Evolutionary conservation across 2,329 filamentous ascomycete genomes (phyloP), one percentile per base, ranked within the genome.

Genomic region (Arthroderma sp.): DNA sequence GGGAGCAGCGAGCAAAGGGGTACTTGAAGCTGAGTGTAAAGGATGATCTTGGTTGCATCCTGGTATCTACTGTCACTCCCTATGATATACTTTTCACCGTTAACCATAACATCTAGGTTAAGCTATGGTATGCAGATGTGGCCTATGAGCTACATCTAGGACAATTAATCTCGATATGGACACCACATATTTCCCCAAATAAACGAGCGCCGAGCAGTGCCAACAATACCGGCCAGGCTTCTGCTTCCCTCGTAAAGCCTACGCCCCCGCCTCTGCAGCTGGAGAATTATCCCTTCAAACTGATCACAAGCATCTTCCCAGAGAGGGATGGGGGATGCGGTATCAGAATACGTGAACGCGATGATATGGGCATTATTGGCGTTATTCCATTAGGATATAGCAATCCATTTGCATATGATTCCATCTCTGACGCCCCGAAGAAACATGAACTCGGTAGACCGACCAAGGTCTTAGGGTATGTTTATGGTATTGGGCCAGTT

Each of bases 221-320:
- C 31, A 57, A 65, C 70, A 41, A 70, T 73, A 0, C 71, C 69
- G 5, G 65, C 64, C 2, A 65, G 65, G 6, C 47, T 31, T 58
- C 41, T 43, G 35, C 72, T 76, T 28, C 70, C 73, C 8, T 21
- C 25, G 19, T n/a, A 13, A 31, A 49, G 23, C 11, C 8, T 4
- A 13, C 28, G n/a, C 33, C 33, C 1, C 54, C 25, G 11, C 23
- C 39, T 2, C 21, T 54, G n/a, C 15, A 21, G 2, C 19, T 4
- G 41, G 21, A 33, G 21, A 13, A 51, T 31, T 51, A 9, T 11
- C 47, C 47, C 4, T 17, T 51, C 25, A 51, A 17, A 6, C 25
- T 79, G 1, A 76, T 76, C 59, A 75, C 75, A 0, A 76, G 72
- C 37, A 72, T 81, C 5, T 80, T 79, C 56, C 78, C 78, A 0